Conservation (phyloP, 257 asterid genomes). For the Rauvolfia tetraphylla region DNA sequence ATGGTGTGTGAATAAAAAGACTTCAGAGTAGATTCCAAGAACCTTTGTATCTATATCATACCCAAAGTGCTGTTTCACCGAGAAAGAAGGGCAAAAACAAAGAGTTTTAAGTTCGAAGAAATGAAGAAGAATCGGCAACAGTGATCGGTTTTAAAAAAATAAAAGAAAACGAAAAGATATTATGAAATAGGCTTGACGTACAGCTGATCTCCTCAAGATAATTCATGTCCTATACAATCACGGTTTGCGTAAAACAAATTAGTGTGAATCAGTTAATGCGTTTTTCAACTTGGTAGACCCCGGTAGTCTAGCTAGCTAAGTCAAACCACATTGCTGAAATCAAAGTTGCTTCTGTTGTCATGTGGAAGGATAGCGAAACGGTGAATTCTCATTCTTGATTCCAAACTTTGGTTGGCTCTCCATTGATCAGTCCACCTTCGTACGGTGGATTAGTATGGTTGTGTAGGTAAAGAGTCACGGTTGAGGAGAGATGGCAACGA, state of each 20-base stretch:
- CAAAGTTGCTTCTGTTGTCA: neutral
- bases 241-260: neutral
- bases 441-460: no score
- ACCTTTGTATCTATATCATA: neutral
- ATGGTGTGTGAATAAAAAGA: neutral
- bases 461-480: no score
- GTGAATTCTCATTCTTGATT: no score
- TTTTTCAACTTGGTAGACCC: slow-evolving; percentile 5
- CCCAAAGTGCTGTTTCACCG: neutral
- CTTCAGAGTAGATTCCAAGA: neutral
- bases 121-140: neutral
- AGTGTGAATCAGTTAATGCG: neutral
- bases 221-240: no score
- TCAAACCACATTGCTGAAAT: neutral
- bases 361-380: no score
- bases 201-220: neutral
- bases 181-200: neutral
- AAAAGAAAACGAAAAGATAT: neutral
- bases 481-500: no score
- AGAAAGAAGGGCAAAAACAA: no score
- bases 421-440: no score
- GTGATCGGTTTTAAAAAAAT: neutral
- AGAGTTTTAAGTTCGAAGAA: neutral
- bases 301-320: neutral
- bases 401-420: no score